These are phyloP conservation scores for Prunus kanzakura DNA, from an alignment of 306 rosid species.

Conservation along the genomic window DNA sequence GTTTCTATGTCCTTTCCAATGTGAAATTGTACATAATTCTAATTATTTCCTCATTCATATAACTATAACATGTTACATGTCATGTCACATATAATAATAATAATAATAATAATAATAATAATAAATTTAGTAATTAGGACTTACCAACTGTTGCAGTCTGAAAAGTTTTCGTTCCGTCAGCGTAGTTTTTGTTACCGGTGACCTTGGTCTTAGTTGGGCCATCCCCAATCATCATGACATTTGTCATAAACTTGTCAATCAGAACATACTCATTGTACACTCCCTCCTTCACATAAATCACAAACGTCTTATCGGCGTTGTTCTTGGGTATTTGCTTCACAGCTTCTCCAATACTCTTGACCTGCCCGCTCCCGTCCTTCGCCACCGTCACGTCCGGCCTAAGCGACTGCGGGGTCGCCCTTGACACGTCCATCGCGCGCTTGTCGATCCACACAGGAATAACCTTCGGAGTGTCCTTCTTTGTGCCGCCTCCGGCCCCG, in stretches of 20 bases:
- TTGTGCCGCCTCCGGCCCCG: not conserved
- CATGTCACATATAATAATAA: too few species aligned
- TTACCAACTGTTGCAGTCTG: slow-evolving; percentile 59
- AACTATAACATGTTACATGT: too few species aligned
- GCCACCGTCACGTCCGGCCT: slow-evolving; percentile 55
- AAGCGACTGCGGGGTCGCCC: not conserved
- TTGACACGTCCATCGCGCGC: slow-evolving; percentile 25
- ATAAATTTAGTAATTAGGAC: not conserved
- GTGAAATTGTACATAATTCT: too few species aligned
- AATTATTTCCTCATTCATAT: too few species aligned
- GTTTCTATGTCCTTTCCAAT: not conserved
- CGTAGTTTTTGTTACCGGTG: slow-evolving; percentile 35
- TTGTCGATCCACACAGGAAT: slow-evolving; percentile 45
- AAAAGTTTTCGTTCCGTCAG: slow-evolving; percentile 46
- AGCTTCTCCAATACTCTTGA: slow-evolving; percentile 50
- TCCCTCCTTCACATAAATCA: slow-evolving; percentile 65
- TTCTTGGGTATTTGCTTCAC: slow-evolving; percentile 38
- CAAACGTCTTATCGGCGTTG: slow-evolving; percentile 36
- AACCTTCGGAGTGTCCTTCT: not conserved
- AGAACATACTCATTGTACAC: slow-evolving; percentile 42
- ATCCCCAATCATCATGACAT: slow-evolving; percentile 58
- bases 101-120: too few species aligned
- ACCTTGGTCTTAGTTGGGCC: slow-evolving; percentile 64
- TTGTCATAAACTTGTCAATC: slow-evolving; percentile 23
- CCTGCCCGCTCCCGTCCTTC: slow-evolving; percentile 61